Percentiles rank a stretch among this genome's conserved stretches.
These are phyloP conservation scores for Phytophthora fragariae DNA, from an alignment of 352 stramenopile genomes.

Conservation along the genomic window DNA sequence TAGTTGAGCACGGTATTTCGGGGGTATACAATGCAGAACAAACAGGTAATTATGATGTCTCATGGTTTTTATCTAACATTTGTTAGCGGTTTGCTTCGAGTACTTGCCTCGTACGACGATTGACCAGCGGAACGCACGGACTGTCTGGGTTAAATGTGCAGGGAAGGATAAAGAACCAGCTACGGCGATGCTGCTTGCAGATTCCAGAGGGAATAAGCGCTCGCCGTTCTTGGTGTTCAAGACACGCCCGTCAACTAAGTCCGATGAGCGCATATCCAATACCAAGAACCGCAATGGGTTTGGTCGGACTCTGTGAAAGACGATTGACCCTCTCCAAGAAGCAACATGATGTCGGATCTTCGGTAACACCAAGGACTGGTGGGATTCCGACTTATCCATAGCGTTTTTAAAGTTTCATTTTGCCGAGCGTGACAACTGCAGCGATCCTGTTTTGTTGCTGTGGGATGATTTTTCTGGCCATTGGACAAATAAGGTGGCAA, in stretches of 20 bases:
- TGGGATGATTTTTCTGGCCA: no score
- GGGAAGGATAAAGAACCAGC: constrained; percentile 20
- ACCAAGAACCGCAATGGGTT: background rate
- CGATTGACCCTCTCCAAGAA: no score
- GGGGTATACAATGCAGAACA: constrained; percentile 23
- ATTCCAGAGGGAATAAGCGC: constrained; percentile 1
- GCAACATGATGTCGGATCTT: no score
- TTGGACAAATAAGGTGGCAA: no score
- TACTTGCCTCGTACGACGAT: constrained; percentile 19
- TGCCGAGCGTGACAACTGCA: no score
- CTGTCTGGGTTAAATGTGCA: constrained; percentile 23
- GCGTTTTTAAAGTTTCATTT: no score
- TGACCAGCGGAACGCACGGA: background rate
- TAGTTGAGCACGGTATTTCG: constrained; percentile 10
- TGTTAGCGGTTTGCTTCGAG: constrained; percentile 9
- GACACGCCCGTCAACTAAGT: background rate
- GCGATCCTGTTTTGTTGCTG: no score
- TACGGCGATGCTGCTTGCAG: constrained; percentile 15
- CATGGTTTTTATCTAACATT: no score
- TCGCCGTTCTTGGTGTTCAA: constrained; percentile 16
- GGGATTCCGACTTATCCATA: no score
- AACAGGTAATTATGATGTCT: constrained; percentile 24
- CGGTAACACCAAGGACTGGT: no score
- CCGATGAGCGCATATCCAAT: background rate
- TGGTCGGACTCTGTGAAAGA: background rate